Evolutionary conservation across 2,329 filamentous ascomycete genomes (phyloP).

Genomic region (Cercospora janseana): DNA sequence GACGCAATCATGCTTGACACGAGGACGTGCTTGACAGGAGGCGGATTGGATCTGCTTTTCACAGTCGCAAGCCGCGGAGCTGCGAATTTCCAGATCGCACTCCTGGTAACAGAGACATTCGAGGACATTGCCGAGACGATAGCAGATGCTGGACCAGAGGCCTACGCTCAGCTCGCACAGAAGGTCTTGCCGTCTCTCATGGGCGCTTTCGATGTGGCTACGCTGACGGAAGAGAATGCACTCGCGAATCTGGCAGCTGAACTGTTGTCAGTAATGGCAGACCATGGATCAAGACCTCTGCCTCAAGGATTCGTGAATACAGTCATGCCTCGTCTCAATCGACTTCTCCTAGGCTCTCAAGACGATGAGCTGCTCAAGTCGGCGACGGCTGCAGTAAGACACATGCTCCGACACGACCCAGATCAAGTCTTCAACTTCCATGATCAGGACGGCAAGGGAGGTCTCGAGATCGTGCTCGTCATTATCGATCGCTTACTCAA

Average conservation of each 20-base stretch:
- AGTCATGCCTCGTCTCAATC: slow-evolving; percentile 81
- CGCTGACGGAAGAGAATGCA: slow-evolving; percentile 78
- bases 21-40: slow-evolving; percentile 67
- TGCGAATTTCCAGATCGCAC: slow-evolving; percentile 84
- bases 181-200: slow-evolving; percentile 86
- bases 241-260: slow-evolving; percentile 85
- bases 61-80: slow-evolving; percentile 84
- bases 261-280: slow-evolving; percentile 73
- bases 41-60: slow-evolving; percentile 81
- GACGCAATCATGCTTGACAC: slow-evolving; percentile 80
- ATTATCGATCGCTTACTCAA: slow-evolving; percentile 90
- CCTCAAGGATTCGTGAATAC: slow-evolving; percentile 82
- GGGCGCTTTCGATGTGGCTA: slow-evolving; percentile 84
- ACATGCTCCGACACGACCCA: slow-evolving; percentile 85
- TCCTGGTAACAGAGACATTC: slow-evolving; percentile 85
- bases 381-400: slow-evolving; percentile 81
- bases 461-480: slow-evolving; percentile 81
- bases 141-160: slow-evolving; percentile 60
- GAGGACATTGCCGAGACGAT: slow-evolving; percentile 77
- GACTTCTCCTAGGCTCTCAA: slow-evolving; percentile 75
- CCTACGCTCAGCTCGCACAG: slow-evolving; percentile 74
- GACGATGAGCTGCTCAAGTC: slow-evolving; percentile 87
- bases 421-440: slow-evolving; percentile 86
- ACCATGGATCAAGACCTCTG: slow-evolving; percentile 80
- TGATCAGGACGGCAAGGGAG: slow-evolving; percentile 73